These are phyloP conservation scores for Yarrowia galli DNA, from an alignment of 1,139 yeast genomes.

Conservation along the genomic window DNA sequence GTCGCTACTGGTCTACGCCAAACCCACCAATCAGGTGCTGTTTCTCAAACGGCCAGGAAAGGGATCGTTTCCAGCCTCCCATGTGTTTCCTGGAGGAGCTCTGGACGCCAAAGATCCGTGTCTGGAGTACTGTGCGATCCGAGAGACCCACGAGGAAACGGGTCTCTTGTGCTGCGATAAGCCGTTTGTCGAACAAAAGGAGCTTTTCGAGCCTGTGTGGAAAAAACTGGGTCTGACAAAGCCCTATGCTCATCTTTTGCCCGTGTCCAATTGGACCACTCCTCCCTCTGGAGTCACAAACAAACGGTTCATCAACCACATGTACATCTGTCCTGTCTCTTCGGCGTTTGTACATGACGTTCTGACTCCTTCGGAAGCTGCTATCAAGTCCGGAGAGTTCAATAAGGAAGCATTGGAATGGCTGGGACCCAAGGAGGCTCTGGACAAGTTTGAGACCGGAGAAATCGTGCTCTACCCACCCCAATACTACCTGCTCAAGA, in stretches of 20 bases:
- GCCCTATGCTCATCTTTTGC: constrained; percentile 39
- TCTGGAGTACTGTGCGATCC: constrained; percentile 48
- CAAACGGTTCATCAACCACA: constrained; percentile 48
- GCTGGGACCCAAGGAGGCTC: constrained; percentile 47
- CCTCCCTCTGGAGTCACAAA: constrained; percentile 43
- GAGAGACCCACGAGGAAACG: constrained; percentile 51
- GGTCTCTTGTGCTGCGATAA: constrained; percentile 44
- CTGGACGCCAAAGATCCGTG: constrained; percentile 46
- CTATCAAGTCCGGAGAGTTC: constrained; percentile 27
- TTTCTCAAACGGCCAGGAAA: constrained; percentile 48
- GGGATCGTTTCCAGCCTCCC: constrained; percentile 48
- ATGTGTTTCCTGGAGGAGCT: constrained; percentile 51
- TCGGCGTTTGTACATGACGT: constrained; percentile 9
- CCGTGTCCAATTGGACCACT: constrained; percentile 48
- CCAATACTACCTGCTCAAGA: constrained; percentile 48
- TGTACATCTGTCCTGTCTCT: constrained; percentile 45
- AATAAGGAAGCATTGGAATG: constrained; percentile 45
- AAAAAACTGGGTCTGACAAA: constrained; percentile 5
- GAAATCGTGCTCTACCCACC: constrained; percentile 49
- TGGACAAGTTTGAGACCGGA: constrained; percentile 44
- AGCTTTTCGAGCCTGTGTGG: constrained; percentile 32
- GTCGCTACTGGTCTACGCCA: constrained; percentile 47
- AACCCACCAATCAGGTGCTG: constrained; percentile 46
- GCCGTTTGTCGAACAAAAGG: constrained; percentile 30
- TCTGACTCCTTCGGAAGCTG: constrained; percentile 22